A percentile compares a stretch with the other conserved stretches of the same genome.
phyloP scores from a whole-genome alignment of 2,329 filamentous ascomycete genomes.

The Seiridium cupressi region DNA sequence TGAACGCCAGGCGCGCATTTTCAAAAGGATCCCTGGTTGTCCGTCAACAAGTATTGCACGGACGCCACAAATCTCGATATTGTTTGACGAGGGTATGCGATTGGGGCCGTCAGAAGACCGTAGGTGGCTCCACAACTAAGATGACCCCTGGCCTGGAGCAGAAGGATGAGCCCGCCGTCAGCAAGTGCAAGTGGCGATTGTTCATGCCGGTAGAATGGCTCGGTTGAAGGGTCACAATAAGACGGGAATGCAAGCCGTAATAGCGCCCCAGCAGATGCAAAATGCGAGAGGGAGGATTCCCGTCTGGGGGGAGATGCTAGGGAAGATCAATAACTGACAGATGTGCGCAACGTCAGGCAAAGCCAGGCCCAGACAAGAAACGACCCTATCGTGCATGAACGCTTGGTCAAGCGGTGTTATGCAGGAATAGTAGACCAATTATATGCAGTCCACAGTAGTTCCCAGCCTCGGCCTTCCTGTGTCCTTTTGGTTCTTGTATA shows the following conservation, averaged over 20 bases:
- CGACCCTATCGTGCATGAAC: slow-evolving; percentile 12
- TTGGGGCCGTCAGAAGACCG: background rate
- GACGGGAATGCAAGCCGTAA: slow-evolving; percentile 8
- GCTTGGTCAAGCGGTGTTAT: slow-evolving; percentile 10
- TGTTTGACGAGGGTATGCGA: background rate
- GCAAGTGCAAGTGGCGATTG: slow-evolving; percentile 1
- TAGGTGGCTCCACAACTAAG: background rate
- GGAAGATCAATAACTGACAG: slow-evolving; percentile 8
- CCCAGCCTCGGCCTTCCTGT: slow-evolving; percentile 4
- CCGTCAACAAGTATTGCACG: slow-evolving; percentile 1
- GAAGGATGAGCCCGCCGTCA: slow-evolving; percentile 1
- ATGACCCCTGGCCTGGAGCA: background rate
- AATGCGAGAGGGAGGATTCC: background rate
- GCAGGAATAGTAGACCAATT: slow-evolving; percentile 8
- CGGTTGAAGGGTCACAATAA: slow-evolving; percentile 4
- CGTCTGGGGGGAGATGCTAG: background rate
- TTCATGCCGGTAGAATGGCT: slow-evolving; percentile 2
- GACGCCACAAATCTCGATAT: slow-evolving; percentile 4
- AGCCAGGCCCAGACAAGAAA: background rate
- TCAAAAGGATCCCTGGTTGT: background rate
- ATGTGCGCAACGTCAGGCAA: background rate
- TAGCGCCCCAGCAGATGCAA: background rate
- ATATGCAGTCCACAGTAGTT: slow-evolving; percentile 10
- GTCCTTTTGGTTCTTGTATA: background rate
- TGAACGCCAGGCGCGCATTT: background rate